Evolutionary conservation across 129 eudicot genomes (phyloP).

Genomic region (Sambucus nigra): DNA sequence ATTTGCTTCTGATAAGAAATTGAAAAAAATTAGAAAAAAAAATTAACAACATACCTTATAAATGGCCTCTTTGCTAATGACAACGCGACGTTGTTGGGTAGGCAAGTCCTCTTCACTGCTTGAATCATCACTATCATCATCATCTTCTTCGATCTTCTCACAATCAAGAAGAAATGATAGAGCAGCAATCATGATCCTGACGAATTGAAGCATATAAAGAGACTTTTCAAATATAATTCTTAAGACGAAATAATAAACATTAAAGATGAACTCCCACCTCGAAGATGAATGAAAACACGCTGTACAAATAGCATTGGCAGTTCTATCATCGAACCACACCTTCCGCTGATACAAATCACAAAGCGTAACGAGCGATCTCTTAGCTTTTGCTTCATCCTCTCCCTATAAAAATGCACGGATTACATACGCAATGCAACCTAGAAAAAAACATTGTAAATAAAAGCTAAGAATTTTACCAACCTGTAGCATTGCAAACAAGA

Average conservation of each 20-base stretch:
- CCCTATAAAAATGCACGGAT: constrained; percentile 29
- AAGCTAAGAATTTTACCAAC: constrained; percentile 20
- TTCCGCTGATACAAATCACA: constrained; percentile 83
- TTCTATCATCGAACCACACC: constrained; percentile 93
- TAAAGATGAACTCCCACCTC: constrained; percentile 28
- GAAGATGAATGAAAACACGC: constrained; percentile 85
- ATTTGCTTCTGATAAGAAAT: no score
- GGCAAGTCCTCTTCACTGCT: constrained; percentile 67
- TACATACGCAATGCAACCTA: not conserved
- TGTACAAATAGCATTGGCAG: constrained; percentile 78
- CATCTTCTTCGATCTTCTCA: constrained; percentile 88
- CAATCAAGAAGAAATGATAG: constrained; percentile 85
- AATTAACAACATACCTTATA: constrained; percentile 63
- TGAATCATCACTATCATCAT: constrained; percentile 78
- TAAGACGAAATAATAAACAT: not conserved
- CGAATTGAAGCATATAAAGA: constrained; percentile 4
- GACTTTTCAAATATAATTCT: not conserved
- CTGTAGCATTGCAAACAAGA: constrained; percentile 82
- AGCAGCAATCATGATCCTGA: constrained; percentile 90
- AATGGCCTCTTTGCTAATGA: constrained; percentile 68
- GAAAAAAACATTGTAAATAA: not conserved
- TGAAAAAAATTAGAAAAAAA: not conserved
- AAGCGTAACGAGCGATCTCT: constrained; percentile 72
- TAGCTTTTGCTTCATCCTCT: constrained; percentile 93
- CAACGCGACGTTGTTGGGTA: constrained; percentile 48